These are phyloP conservation scores for Macaranga tanarius DNA, from an alignment of 441 rosid genomes.

Conservation along the genomic window DNA sequence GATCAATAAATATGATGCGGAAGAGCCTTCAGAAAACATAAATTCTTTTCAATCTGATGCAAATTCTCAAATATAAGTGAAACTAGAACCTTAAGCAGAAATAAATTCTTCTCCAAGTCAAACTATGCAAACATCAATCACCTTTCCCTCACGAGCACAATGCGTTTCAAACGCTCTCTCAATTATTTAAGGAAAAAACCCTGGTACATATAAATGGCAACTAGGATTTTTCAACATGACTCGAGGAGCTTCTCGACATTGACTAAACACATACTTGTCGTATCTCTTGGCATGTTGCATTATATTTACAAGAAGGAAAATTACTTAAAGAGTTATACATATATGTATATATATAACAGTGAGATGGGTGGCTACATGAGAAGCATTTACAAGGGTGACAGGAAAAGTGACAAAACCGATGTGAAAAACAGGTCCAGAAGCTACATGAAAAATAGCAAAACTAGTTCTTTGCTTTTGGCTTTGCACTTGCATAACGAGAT, in stretches of 20 bases:
- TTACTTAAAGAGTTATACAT: no score
- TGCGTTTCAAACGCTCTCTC: no score
- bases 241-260: no score
- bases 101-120: slow-evolving; percentile 31
- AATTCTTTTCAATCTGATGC: slow-evolving; percentile 32
- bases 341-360: background rate
- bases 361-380: background rate
- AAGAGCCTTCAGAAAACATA: slow-evolving; percentile 38
- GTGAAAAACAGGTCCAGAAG: background rate
- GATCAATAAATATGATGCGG: slow-evolving; percentile 32
- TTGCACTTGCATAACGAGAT: background rate
- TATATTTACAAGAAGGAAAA: no score
- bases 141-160: no score
- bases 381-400: background rate
- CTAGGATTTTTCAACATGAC: no score
- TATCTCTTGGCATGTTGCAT: no score
- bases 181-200: no score
- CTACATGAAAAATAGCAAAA: slow-evolving; percentile 20
- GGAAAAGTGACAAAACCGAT: background rate
- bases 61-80: slow-evolving; percentile 11
- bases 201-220: no score
- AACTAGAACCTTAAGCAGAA: slow-evolving; percentile 35
- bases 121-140: slow-evolving; percentile 17
- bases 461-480: slow-evolving; percentile 16
- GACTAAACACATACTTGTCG: no score